Evolutionary conservation across 352 stramenopile species (phyloP).

Genomic region (Phytophthora brassicae): DNA sequence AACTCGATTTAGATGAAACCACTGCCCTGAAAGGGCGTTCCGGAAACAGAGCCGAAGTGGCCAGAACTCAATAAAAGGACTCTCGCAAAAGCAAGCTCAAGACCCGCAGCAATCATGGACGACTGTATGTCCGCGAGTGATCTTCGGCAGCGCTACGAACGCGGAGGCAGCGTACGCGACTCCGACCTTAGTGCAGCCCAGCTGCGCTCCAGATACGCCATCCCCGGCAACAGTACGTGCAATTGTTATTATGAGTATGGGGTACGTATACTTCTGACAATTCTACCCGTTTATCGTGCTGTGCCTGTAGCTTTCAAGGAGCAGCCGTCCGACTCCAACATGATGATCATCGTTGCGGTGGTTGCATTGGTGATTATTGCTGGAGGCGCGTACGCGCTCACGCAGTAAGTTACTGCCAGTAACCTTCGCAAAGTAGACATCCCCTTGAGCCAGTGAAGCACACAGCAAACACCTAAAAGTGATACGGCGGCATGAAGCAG

Average conservation of each 20-base stretch:
- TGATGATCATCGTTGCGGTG: slow-evolving; percentile 51
- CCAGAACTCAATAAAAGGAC: slow-evolving; percentile 7
- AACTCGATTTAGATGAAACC: too few species aligned
- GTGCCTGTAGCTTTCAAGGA: slow-evolving; percentile 73
- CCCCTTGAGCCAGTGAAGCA: neutral
- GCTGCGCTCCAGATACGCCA: slow-evolving; percentile 77
- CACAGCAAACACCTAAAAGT: neutral
- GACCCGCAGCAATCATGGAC: slow-evolving; percentile 34
- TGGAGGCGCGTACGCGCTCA: slow-evolving; percentile 58
- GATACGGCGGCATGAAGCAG: neutral
- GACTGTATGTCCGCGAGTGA: slow-evolving; percentile 69
- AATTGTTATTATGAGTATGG: neutral
- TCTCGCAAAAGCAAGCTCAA: neutral
- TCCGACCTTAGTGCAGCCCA: slow-evolving; percentile 78
- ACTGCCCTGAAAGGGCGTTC: neutral
- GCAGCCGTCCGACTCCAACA: slow-evolving; percentile 48
- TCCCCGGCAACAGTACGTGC: slow-evolving; percentile 76
- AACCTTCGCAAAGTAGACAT: neutral
- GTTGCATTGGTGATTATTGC: slow-evolving; percentile 51
- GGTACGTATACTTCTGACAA: neutral
- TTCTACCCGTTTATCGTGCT: neutral
- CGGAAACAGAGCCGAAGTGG: neutral
- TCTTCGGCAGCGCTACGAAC: slow-evolving; percentile 73
- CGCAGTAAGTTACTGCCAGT: too few species aligned
- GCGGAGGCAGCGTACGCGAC: slow-evolving; percentile 70